phyloP scores from a whole-genome alignment of 78 protist species.

The Thecamonas trahens region DNA sequence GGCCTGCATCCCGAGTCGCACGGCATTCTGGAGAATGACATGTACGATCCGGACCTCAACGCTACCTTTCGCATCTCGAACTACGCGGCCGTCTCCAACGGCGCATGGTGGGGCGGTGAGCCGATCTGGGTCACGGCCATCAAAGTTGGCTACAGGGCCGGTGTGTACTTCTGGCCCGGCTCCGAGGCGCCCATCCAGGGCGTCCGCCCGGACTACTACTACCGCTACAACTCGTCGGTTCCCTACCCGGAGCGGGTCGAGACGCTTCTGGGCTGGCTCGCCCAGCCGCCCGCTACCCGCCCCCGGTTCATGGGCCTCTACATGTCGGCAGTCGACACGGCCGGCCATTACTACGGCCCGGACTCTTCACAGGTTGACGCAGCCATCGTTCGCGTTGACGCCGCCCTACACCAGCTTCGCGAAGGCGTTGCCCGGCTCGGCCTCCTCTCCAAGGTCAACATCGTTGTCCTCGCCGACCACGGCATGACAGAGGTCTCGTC shows the following conservation, averaged over 20 bases:
- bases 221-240: neutral
- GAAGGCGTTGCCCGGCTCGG: neutral
- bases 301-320: conserved; percentile 11
- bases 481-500: conserved; percentile 11
- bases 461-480: conserved; percentile 38
- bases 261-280: conserved; percentile 13
- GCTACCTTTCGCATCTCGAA: neutral
- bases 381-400: neutral
- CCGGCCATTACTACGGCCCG: conserved; percentile 24
- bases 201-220: conserved; percentile 17
- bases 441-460: neutral
- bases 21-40: conserved; percentile 28
- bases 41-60: conserved; percentile 20
- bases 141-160: conserved; percentile 2
- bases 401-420: neutral
- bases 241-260: conserved; percentile 1
- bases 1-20: conserved; percentile 38
- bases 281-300: neutral
- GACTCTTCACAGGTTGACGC: neutral
- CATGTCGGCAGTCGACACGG: conserved; percentile 5
- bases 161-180: conserved; percentile 30
- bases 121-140: conserved; percentile 38
- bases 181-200: conserved; percentile 16
- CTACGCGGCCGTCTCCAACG: neutral
- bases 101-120: conserved; percentile 30